phyloP scores from a whole-genome alignment of 2,329 filamentous ascomycete species.

The Aspergillus piperis region DNA sequence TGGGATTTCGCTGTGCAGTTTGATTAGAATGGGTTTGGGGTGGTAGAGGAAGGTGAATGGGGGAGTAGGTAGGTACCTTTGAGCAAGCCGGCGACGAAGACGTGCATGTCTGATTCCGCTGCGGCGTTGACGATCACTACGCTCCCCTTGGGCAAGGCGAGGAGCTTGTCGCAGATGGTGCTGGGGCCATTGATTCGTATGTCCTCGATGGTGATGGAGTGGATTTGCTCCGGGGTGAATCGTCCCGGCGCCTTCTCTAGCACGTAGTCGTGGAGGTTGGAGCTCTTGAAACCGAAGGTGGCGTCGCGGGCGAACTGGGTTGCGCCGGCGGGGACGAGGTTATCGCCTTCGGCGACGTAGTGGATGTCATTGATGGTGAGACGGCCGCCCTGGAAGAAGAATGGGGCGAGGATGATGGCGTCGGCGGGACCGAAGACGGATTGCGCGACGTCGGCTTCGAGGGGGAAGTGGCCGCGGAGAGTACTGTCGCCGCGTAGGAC shows the following conservation, averaged over 20 bases:
- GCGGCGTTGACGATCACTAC: conserved; percentile 57
- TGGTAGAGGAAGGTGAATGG: neutral
- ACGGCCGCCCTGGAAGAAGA: conserved; percentile 61
- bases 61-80: conserved; percentile 28
- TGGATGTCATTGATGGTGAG: conserved; percentile 61
- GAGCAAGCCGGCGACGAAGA: conserved; percentile 55
- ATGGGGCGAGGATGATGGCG: conserved; percentile 59
- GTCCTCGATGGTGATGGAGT: conserved; percentile 50
- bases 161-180: conserved; percentile 46
- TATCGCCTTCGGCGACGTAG: conserved; percentile 57
- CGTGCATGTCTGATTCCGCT: conserved; percentile 57
- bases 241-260: conserved; percentile 54
- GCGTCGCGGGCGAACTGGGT: conserved; percentile 61
- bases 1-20: neutral
- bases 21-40: neutral
- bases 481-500: conserved; percentile 61
- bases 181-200: conserved; percentile 51
- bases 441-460: conserved; percentile 56
- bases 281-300: conserved; percentile 59
- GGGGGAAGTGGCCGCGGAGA: conserved; percentile 58
- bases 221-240: conserved; percentile 43
- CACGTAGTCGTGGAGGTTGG: conserved; percentile 56
- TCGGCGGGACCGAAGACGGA: conserved; percentile 53
- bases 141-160: conserved; percentile 37
- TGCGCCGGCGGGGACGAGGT: conserved; percentile 52